Evolutionary conservation across 768 basidiomycete species (phyloP).

Genomic region (Suillus spraguei): DNA sequence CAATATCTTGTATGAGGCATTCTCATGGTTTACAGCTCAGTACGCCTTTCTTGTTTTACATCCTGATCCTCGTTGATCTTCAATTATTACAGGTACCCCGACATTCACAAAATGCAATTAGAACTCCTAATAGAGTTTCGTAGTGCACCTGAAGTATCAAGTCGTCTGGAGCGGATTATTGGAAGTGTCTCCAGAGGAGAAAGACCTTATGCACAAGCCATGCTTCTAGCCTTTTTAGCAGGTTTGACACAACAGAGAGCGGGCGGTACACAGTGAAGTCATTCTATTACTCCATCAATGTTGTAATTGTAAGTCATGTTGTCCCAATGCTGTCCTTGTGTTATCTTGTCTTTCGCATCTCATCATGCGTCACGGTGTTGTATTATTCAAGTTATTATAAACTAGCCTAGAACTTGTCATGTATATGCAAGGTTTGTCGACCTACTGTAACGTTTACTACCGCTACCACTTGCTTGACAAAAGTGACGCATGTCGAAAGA

Average conservation of each 20-base stretch:
- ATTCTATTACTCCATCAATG: background rate
- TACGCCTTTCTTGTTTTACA: conserved; percentile 4
- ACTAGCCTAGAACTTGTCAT: background rate
- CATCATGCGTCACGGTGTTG: background rate
- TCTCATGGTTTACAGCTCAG: conserved; percentile 35
- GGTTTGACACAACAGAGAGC: background rate
- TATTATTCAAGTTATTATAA: background rate
- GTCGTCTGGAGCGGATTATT: background rate
- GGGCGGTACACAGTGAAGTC: background rate
- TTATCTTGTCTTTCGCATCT: background rate
- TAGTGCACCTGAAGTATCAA: background rate
- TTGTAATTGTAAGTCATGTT: conserved; percentile 1
- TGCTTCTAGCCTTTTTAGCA: background rate
- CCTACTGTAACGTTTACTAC: background rate
- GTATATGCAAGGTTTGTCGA: background rate
- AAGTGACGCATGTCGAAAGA: background rate
- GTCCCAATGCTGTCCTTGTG: background rate
- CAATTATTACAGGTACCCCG: conserved; percentile 18
- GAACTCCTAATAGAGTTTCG: background rate
- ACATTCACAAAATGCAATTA: conserved; percentile 15
- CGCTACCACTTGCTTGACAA: background rate
- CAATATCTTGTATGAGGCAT: conserved; percentile 31
- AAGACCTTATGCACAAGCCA: background rate
- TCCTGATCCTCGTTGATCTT: background rate
- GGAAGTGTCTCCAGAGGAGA: background rate